Evolutionary conservation across 352 stramenopile species (phyloP), one percentile per base, ranked within the genome.

Genomic region (Globisporangium recalcitrans): DNA sequence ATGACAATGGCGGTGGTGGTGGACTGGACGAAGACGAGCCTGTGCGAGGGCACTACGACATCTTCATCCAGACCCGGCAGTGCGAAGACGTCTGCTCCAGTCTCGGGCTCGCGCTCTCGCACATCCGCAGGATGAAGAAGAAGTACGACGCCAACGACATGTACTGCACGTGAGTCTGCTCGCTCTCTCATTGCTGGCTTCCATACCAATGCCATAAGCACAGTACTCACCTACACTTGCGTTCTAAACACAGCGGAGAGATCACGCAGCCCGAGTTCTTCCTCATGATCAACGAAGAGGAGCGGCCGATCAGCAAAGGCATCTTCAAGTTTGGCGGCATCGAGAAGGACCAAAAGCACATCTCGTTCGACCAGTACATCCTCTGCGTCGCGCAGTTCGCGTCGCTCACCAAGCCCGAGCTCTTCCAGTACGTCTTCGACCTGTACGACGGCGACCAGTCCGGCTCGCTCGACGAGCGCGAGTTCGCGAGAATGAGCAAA

Each of bases 191-290:
- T 38, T 48, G 27, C 38, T 47, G 21, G 24, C 11, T 13, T 34
- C 10, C 29, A 59, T 48, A 29, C 31, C 36, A 42, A 42, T n/a
- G n/a, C n/a, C n/a, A n/a, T n/a, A n/a, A n/a, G n/a, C n/a, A n/a
- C n/a, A n/a, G n/a, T n/a, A n/a, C n/a, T n/a, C n/a, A n/a, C n/a
- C n/a, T n/a, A n/a, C n/a, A n/a, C 7, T 4, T 60, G 8, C 52
- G 7, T 34, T 52, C 27, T 56, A 16, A 16, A 26, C n/a, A 32
- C 24, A 90, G 80, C 3, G 81, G 81, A 5, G 81, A 90, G 60
- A 84, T 90, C 64, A 90, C 67, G 16, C 81, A 88, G 38, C 77
- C 77, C 2, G 81, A 90, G 61, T 88, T 90, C 51, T 90, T 85
- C 62, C 88, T 74, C 44, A 88, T 90, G 68, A 78, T 88, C 59